These are phyloP conservation scores for Beauveria australis DNA, from an alignment of 2,329 filamentous ascomycete genomes.

Conservation along the genomic window DNA sequence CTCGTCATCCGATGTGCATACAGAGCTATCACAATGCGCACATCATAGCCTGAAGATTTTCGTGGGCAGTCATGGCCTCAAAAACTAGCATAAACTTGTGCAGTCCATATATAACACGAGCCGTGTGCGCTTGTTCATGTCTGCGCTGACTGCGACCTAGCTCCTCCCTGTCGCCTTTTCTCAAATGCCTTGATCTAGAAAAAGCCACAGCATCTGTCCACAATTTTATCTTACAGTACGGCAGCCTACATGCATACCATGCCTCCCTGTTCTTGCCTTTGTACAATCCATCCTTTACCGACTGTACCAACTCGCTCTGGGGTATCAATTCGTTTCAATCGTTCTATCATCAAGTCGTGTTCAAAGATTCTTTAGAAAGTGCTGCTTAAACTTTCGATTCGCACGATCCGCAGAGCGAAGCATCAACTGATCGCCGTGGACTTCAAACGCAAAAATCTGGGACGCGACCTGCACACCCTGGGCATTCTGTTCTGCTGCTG, in stretches of 20 bases:
- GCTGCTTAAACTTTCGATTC: slow-evolving; percentile 85
- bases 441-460: slow-evolving; percentile 61
- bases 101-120: not conserved
- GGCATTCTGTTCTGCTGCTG: slow-evolving; percentile 15
- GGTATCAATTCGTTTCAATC: not conserved
- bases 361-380: slow-evolving; percentile 66
- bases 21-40: no score
- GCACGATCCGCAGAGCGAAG: slow-evolving; percentile 74
- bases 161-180: not conserved
- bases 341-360: not conserved
- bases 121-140: no score
- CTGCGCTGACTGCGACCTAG: no score
- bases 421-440: slow-evolving; percentile 82
- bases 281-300: not conserved
- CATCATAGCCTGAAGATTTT: no score
- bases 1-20: no score
- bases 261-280: not conserved
- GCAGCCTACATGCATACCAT: not conserved
- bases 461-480: slow-evolving; percentile 16
- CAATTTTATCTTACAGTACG: not conserved
- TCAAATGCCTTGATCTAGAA: not conserved
- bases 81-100: no score
- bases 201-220: not conserved
- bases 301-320: not conserved
- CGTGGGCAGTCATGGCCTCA: no score